Evolutionary conservation across 2,329 filamentous ascomycete genomes (phyloP).

Genomic region (Phialophora chinensis): DNA sequence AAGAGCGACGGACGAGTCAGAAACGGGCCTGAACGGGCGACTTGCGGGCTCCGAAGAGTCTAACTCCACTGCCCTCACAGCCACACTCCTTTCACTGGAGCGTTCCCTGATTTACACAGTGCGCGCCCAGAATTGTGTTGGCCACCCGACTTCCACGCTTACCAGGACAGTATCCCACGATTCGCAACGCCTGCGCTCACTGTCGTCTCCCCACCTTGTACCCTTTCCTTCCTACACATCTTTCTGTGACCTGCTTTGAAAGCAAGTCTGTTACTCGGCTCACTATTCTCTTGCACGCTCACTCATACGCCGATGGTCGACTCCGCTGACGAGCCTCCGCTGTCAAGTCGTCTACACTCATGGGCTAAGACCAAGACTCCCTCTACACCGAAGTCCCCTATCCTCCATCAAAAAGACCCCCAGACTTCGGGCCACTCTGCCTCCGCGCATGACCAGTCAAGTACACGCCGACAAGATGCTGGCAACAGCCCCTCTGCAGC

Average conservation of each 20-base stretch:
- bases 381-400: conserved; percentile 40
- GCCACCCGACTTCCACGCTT: conserved; percentile 17
- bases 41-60: not conserved
- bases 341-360: conserved; percentile 59
- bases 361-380: conserved; percentile 52
- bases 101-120: conserved; percentile 11
- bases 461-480: conserved; percentile 41
- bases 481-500: conserved; percentile 34
- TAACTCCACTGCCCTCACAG: conserved; percentile 2
- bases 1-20: not conserved
- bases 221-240: conserved; percentile 18
- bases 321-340: conserved; percentile 57
- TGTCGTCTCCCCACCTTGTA: conserved; percentile 14
- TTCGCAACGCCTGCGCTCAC: conserved; percentile 14
- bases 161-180: not conserved
- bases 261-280: conserved; percentile 35
- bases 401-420: conserved; percentile 30
- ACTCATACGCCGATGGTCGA: conserved; percentile 58
- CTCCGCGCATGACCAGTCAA: conserved; percentile 31
- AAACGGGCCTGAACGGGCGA: not conserved
- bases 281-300: conserved; percentile 30
- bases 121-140: conserved; percentile 6
- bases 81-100: not conserved
- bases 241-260: conserved; percentile 34
- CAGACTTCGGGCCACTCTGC: conserved; percentile 31